Base-by-base conservation (phyloP, 1,284 basidiomycete genomes). In the Pascua guehoae region DNA sequence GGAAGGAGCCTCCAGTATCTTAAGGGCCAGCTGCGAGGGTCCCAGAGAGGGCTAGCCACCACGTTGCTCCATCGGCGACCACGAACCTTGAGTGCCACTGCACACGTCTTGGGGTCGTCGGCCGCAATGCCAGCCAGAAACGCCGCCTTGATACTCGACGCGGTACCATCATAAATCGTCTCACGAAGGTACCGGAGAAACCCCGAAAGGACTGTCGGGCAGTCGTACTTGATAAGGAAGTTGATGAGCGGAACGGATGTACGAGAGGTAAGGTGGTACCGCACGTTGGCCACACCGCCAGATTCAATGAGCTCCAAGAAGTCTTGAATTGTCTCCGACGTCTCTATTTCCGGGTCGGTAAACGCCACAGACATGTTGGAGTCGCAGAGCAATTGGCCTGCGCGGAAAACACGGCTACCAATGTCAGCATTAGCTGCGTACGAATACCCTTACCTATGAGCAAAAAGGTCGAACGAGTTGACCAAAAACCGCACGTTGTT, bases 181-280 rank as follows among this genome's bases (percentile, higher is more conserved):
- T 32, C 24, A 7, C 24, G 24, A 32, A 32, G 24, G 24, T 32
- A 32, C 24, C 24, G 24, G 24, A 32, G 24, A 32, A 32, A 32
- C 24, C 24, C 24, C 24, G 24, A 32, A 32, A 32, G 9, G 9
- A 14, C 17, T 32, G 45, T 18, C 2, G 14, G 17, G 50, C 51
- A 53, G 18, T 47, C 51, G 44, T 53, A 53, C 51, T 53, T 53
- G 17, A 12, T 14, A 12, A 53, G 32, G 37, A 51, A 50, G 4
- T 14, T 12, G 18, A 50, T 3, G 17, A 50, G 40, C 12, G 2
- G 32, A n/a, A n/a, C n/a, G n/a, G n/a, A n/a, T n/a, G n/a, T n/a
- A n/a, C n/a, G 16, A n/a, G 14, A 10, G 45, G 9, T 5, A 12
- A n/a, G n/a, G n/a, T n/a, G n/a, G n/a, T n/a, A n/a, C n/a, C n/a